Evolutionary conservation across 306 rosid species (phyloP), one percentile per base, ranked within the genome.

Genomic region (Pueraria montana): DNA sequence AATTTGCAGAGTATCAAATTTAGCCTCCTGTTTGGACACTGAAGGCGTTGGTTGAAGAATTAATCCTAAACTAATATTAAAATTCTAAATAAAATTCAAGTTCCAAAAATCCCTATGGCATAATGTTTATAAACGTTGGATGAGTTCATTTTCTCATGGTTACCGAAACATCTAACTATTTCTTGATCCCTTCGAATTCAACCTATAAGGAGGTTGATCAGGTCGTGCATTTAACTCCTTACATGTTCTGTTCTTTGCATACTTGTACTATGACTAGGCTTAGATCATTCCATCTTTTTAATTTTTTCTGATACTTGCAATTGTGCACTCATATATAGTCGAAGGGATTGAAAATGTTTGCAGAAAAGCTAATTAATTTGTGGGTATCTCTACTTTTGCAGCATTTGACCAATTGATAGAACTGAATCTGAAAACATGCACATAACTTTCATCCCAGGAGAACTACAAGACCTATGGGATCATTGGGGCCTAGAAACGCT

Each of bases 401-500:
- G 86, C 56, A 79, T 75, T 75, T 45, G 58, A 77, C 48, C 63
- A 13, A 27, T 65, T 48, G 55, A 43, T 32, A 77, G 66, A 64
- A 72, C 10, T 65, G 43, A 78, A 84, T 1, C 65, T 52, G 69
- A 81, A 38, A 78, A 59, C 0, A 74, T 91, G 89, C 84, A 86
- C 67, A 8, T 85, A 71, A 59, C 69, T 40, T 42, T 82, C 16
- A 14, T 91, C 49, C 93, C 95, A 34, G 82, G 80, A 18, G 36
- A 76, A 55, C 23, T 91, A 4, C 77, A 80, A 62, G 66, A 14
- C 30, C 74, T 89, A 46, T 91, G 93, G 93, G 79, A 76, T 74
- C 53, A 26, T 9, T 89, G 93, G 93, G 89, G 93, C 6, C 75
- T 88, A 18, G 91, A 91, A 80, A 30, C 68, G 8, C 92, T 89